Conservation (phyloP, 2,329 filamentous ascomycete species). For the Xylariaceae sp. region DNA sequence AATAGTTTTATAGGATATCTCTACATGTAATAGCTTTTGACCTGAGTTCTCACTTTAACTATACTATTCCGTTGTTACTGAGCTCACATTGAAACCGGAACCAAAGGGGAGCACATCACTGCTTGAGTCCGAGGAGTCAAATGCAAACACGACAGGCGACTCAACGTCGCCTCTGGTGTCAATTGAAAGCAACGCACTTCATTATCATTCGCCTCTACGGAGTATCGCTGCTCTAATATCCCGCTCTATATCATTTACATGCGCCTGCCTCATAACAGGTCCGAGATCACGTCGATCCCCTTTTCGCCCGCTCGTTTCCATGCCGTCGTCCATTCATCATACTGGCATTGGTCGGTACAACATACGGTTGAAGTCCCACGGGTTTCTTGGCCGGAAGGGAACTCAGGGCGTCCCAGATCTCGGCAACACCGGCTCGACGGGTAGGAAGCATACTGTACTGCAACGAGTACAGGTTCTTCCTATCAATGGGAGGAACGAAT, state of each 20-base stretch:
- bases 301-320: constrained; percentile 25
- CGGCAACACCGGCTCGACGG: constrained; percentile 68
- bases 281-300: constrained; percentile 13
- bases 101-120: neutral
- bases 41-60: no score
- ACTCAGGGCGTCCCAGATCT: constrained; percentile 76
- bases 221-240: constrained; percentile 4
- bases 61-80: no score
- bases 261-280: no score
- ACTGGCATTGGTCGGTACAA: constrained; percentile 12
- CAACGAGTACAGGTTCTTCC: constrained; percentile 89
- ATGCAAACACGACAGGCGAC: neutral
- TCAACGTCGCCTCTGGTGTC: neutral
- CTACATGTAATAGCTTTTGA: no score
- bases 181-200: neutral
- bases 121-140: no score
- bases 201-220: constrained; percentile 8
- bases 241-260: constrained; percentile 11
- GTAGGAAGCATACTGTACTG: constrained; percentile 98
- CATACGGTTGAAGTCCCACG: constrained; percentile 30
- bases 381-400: constrained; percentile 42
- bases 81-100: neutral
- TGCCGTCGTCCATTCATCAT: constrained; percentile 25
- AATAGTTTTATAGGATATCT: no score
- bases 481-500: constrained; percentile 91